Percentiles rank a stretch among this genome's conserved stretches.
phyloP scores from a whole-genome alignment of 1,284 basidiomycete genomes.

The Xerocomus amazonicus region DNA sequence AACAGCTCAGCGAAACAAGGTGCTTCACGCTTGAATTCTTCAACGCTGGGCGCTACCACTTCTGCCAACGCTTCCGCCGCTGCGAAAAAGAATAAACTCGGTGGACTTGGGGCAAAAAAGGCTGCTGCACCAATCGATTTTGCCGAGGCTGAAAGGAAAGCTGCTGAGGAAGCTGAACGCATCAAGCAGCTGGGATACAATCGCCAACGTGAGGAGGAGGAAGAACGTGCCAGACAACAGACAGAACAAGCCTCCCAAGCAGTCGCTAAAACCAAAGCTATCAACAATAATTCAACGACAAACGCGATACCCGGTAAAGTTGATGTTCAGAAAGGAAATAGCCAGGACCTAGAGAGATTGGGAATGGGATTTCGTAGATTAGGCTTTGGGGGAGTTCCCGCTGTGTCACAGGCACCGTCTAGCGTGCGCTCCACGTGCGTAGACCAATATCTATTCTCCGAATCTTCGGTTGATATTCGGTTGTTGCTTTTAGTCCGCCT shows the following conservation, averaged over 20 bases:
- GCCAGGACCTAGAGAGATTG: constrained; percentile 55
- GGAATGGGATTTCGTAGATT: constrained; percentile 83
- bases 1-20: constrained; percentile 44
- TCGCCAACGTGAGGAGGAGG: constrained; percentile 71
- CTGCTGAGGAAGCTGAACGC: constrained; percentile 84
- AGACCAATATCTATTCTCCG: constrained; percentile 2
- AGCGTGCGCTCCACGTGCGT: constrained; percentile 47
- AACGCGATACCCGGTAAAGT: constrained; percentile 28
- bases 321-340: constrained; percentile 32
- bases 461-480: neutral
- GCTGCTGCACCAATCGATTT: constrained; percentile 79
- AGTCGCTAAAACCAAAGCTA: constrained; percentile 37
- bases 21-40: constrained; percentile 54
- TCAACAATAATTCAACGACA: constrained; percentile 24
- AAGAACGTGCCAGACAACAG: constrained; percentile 58
- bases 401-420: constrained; percentile 46
- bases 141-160: constrained; percentile 86
- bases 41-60: constrained; percentile 35
- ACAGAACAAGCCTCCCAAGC: constrained; percentile 45
- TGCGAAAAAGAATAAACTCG: constrained; percentile 67
- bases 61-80: constrained; percentile 35
- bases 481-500: constrained; percentile 20
- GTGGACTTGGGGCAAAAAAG: constrained; percentile 86
- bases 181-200: constrained; percentile 89
- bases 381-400: constrained; percentile 83